Percentiles rank a stretch among this genome's conserved stretches.
phyloP scores from a whole-genome alignment of 176 grass and related monocot genomes.

The Thalia dealbata region DNA sequence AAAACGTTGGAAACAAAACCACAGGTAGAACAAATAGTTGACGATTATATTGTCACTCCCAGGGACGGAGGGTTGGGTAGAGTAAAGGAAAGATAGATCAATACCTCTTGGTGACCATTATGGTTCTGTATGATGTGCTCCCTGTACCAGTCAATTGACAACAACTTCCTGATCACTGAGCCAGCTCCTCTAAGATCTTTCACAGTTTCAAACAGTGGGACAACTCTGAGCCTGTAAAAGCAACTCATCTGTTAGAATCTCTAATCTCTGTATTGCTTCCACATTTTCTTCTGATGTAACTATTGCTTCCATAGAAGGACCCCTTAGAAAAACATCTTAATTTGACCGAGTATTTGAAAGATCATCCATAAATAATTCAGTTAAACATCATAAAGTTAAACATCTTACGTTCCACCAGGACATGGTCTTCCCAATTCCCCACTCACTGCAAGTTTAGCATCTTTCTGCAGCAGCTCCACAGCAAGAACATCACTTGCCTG shows the following conservation, averaged over 20 bases:
- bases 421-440: constrained; percentile 75
- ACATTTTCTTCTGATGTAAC: too few species aligned
- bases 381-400: neutral
- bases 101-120: constrained; percentile 83
- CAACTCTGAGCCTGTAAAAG: constrained; percentile 67
- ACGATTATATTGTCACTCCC: too few species aligned
- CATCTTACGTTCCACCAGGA: constrained; percentile 92
- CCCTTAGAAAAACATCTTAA: neutral
- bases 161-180: constrained; percentile 64
- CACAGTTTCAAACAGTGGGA: constrained; percentile 90
- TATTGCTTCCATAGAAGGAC: neutral
- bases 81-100: neutral
- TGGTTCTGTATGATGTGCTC: constrained; percentile 85
- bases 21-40: too few species aligned
- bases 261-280: neutral
- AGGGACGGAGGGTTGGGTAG: neutral
- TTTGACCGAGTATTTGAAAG: neutral
- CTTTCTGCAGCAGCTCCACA: constrained; percentile 89
- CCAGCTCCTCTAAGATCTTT: constrained; percentile 89
- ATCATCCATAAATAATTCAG: neutral
- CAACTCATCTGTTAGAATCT: neutral
- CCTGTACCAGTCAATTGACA: constrained; percentile 89
- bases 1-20: too few species aligned
- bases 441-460: constrained; percentile 64
- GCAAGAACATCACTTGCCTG: constrained; percentile 92